Base-by-base conservation (phyloP, 2,329 filamentous ascomycete species). In the Whalleya microplaca region DNA sequence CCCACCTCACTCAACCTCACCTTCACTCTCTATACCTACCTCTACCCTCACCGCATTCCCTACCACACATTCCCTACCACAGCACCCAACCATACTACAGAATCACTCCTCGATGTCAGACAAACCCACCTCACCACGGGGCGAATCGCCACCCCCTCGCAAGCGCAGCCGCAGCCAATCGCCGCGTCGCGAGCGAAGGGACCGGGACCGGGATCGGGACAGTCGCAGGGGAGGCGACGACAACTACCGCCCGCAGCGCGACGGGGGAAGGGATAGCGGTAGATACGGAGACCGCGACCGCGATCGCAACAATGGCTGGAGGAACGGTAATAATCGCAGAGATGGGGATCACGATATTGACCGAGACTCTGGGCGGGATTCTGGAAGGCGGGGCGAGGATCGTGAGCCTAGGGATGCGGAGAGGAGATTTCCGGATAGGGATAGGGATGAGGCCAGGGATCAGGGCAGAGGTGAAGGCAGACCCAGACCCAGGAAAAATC, bases 401-500 rank as follows among this genome's bases (percentile, higher is more conserved):
- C 54, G 56, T 12, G n/a, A n/a, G n/a, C n/a, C n/a, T n/a, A 53
- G 45, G 41, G 54, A 54, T 23, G 51, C 54, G 4, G 59, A 55
- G 18, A 48, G 49, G 43, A 53, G 48, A 45, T 46, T 55, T 20
- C 4, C 23, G 12, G 59, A 56, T 27, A 51, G 20, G n/a, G n/a
- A n/a, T n/a, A 43, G 55, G 16, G 53, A 60, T 9, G 23, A 27
- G 23, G 23, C 4, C 23, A 27, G 23, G 4, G n/a, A n/a, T n/a
- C n/a, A n/a, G 42, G 53, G 54, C 19, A 57, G 55, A 55, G 59
- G 60, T 41, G 56, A 63, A 41, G 67, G 67, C 41, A 50, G 64
- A 8, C 65, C 69, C 1, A 62, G 67, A 8, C 67, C 68, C 21
- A 71, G 68, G 62, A 71, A 72, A 58, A 54, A 58, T 62, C 76